Conservation (phyloP, 495 filamentous ascomycete genomes). For the Tetracladium setigerum region DNA sequence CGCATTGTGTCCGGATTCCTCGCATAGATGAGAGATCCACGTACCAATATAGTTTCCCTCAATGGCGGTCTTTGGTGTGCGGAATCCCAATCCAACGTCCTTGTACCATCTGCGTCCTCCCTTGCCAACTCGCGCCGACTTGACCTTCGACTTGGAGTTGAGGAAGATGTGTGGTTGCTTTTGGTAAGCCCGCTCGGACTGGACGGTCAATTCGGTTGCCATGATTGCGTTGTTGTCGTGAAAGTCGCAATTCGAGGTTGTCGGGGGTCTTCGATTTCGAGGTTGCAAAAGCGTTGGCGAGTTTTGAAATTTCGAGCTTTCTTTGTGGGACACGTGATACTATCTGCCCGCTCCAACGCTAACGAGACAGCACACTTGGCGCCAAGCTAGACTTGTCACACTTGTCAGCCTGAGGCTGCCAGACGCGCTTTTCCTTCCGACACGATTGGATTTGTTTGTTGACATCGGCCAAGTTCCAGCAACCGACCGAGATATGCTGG, state of each 20-base stretch:
- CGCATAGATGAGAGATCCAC: constrained; percentile 32
- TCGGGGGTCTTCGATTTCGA: constrained; percentile 3
- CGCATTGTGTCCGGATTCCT: neutral
- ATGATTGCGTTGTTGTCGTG: constrained; percentile 62
- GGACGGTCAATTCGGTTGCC: constrained; percentile 97
- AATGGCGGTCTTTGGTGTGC: constrained; percentile 95
- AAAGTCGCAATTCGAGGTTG: constrained; percentile 19
- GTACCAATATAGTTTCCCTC: constrained; percentile 98
- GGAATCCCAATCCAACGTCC: constrained; percentile 98
- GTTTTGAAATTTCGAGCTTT: constrained; percentile 9
- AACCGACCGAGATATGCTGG: too few relatives aligned
- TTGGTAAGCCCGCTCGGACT: constrained; percentile 97
- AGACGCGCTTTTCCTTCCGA: too few relatives aligned
- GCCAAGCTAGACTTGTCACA: too few relatives aligned
- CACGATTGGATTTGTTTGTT: too few relatives aligned
- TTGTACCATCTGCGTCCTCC: constrained; percentile 96
- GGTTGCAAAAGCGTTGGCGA: neutral
- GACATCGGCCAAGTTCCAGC: too few relatives aligned
- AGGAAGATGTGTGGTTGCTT: constrained; percentile 99
- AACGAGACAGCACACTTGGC: too few relatives aligned
- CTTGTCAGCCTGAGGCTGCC: too few relatives aligned
- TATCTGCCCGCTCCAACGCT: too few relatives aligned
- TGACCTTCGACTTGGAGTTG: constrained; percentile 79
- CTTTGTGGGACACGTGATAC: constrained; percentile 7
- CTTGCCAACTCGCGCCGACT: constrained; percentile 78